These are phyloP conservation scores for Pleurotus platypus DNA, from an alignment of 768 basidiomycete species.

Conservation along the genomic window DNA sequence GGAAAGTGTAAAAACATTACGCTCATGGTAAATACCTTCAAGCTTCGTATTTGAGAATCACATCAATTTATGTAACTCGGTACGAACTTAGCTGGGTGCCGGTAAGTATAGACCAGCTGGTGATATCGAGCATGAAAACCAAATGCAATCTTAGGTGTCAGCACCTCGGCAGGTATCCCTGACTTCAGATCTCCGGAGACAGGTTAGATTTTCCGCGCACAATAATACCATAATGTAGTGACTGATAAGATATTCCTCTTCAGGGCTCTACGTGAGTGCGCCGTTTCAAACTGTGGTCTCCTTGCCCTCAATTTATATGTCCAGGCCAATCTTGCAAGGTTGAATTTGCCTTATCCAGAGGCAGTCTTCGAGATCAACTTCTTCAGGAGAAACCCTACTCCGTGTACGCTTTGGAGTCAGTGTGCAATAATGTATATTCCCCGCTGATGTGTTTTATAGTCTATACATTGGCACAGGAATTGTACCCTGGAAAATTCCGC, in stretches of 20 bases:
- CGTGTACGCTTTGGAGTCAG: constrained; percentile 1
- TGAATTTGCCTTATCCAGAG: constrained; percentile 88
- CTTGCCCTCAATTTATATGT: not conserved
- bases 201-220: constrained; percentile 38
- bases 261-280: constrained; percentile 51
- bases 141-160: constrained; percentile 46
- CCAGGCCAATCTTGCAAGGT: constrained; percentile 71
- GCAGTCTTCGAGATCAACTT: constrained; percentile 93
- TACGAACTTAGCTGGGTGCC: constrained; percentile 53
- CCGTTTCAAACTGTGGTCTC: not conserved
- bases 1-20: constrained; percentile 64
- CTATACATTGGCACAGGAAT: constrained; percentile 88
- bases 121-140: no score
- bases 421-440: no score
- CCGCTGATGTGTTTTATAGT: constrained; percentile 35
- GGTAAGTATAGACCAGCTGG: constrained; percentile 35
- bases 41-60: not conserved
- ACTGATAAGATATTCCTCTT: not conserved
- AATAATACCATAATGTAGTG: not conserved
- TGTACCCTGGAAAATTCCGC: constrained; percentile 87
- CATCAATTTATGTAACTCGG: not conserved
- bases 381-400: constrained; percentile 45
- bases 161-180: constrained; percentile 81
- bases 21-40: constrained; percentile 56
- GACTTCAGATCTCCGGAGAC: constrained; percentile 88